Evolutionary conservation across 2,329 filamentous ascomycete genomes (phyloP), one percentile per base, ranked within the genome.

Genomic region (Diplocarpon mali): DNA sequence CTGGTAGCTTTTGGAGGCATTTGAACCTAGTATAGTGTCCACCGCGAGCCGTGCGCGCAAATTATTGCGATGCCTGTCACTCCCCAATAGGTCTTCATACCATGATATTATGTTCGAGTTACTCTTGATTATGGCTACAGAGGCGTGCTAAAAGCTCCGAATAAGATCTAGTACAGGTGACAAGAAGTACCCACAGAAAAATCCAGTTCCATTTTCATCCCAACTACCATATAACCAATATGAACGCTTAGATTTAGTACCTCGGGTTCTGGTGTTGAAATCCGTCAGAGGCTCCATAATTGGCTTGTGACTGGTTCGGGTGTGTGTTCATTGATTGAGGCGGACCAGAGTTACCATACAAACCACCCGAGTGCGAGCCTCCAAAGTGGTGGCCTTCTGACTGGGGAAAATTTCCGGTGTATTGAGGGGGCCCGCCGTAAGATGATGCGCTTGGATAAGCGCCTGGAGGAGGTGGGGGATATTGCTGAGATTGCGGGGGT

Each of bases 341-440:
- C 14, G 46, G 47, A 24, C 44, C 42, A 16, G 40, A 29, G 32
- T 53, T 54, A 5, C 54, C 56, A 44, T 54, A 57, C 9, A 57
- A 35, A 28, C 56, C 54, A 17, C 56, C 54, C 27, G 53, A 51
- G 38, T 58, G 53, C 27, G 20, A 56, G 50, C 36, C 50, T 4
- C 27, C 54, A 43, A 53, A 54, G 30, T 57, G 55, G 10, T 48
- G 41, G 13, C 56, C 52, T 35, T 54, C 51, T 16, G 54, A 50
- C 32, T 53, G 50, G 10, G 42, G 32, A 1, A 56, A 34, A 17
- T 57, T 57, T 28, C 55, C 55, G 2, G 44, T 44, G 36, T 53
- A 44, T 31, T 46, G 48, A 16, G 42, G 49, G 16, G 51, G 49
- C 17, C 46, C 47, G 4, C 51, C 50, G 46, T 53, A 53, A 30